Evolutionary conservation across 768 basidiomycete genomes (phyloP), one percentile per base, ranked within the genome.

Genomic region (Calocybe gangraenosa): DNA sequence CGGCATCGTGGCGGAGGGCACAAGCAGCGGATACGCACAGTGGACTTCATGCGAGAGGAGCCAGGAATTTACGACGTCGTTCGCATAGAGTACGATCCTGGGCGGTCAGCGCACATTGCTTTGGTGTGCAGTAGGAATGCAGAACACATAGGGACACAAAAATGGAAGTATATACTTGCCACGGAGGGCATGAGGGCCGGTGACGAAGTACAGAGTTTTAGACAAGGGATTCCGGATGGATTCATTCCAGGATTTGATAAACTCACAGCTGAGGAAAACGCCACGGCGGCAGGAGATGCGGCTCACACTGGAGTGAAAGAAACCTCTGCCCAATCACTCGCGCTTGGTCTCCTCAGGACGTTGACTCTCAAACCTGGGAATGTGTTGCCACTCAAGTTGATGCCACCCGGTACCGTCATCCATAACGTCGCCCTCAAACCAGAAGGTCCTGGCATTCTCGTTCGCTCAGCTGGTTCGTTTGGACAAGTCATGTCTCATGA

Each of bases 31-130:
- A 81, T 95, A 49, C 83, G 96, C 22, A 73, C 81, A 31, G 67
- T 99, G 43, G 96, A 99, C 65, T 98, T 95, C 58, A 67, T 72
- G 63, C 78, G 96, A 43, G 66, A 68, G n/a, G 82, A 84, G 48
- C 71, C 79, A 1, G 95, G 95, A 7, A 68, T 84, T 28, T 88
- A 90, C 58, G 89, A 94, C 54, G 92, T 98, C 36, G 77, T 94
- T 3, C 79, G 96, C 37, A 90, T 99, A 53, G 96, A 98, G 68
- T 99, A 95, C 59, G 96, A 98, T 70, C 96, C 96, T 0, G 88
- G 88, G 3, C 77, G 96, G 35, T 88, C 84, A 28, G 92, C 90
- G 6, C 96, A 99, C 63, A 95, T 99, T 58, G 95, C 96, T 2
- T 76, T 99, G 48, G 60, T 97, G 58, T 75, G 74, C 59, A 84